These are phyloP conservation scores for Vanderwaltozyma tropicalis DNA, from an alignment of 805 yeast species.

Conservation along the genomic window DNA sequence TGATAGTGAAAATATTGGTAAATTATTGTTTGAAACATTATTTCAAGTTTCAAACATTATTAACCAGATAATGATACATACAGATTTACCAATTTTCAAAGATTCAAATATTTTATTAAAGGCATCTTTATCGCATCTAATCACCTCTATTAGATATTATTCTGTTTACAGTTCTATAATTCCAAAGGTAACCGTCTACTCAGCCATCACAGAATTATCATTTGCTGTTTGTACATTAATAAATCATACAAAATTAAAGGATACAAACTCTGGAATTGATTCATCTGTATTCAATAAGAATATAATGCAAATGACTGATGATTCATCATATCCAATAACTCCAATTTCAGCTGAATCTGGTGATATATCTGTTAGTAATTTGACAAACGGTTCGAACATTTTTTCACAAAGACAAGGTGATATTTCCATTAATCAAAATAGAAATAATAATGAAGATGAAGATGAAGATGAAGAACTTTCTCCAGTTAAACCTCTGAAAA, in stretches of 20 bases:
- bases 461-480: conserved; percentile 20
- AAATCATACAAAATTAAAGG: not conserved
- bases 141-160: conserved; percentile 69
- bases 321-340: not conserved
- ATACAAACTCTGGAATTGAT: not conserved
- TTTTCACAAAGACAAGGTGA: not conserved
- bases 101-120: conserved; percentile 37
- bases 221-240: conserved; percentile 55
- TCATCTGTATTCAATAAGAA: not conserved
- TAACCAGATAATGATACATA: conserved; percentile 11
- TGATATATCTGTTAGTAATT: not conserved
- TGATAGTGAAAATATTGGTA: conserved; percentile 5
- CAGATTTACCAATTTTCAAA: conserved; percentile 18
- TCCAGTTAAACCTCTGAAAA: conserved; percentile 59
- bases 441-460: not conserved
- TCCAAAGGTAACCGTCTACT: conserved; percentile 61
- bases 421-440: not conserved
- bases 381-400: not conserved
- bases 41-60: conserved; percentile 19
- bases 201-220: conserved; percentile 65
- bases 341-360: not conserved
- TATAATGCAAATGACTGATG: not conserved
- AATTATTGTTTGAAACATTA: conserved; percentile 15
- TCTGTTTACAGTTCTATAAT: conserved; percentile 46
- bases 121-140: conserved; percentile 61